These are phyloP conservation scores for Ogataea ganodermae DNA, from an alignment of 805 yeast species.

Conservation along the genomic window DNA sequence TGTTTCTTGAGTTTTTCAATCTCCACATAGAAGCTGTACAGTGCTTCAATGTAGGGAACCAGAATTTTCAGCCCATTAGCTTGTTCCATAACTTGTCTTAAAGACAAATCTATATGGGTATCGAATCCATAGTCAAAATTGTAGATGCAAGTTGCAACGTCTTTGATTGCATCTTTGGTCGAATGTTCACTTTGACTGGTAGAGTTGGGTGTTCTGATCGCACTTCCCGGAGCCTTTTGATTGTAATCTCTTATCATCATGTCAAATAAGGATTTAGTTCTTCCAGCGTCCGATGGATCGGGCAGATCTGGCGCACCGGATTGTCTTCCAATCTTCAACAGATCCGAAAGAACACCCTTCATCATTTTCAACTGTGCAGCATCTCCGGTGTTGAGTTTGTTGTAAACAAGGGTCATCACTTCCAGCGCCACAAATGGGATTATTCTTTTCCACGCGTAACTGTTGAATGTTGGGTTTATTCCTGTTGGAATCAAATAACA, in stretches of 20 bases:
- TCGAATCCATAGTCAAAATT: slow-evolving; percentile 23
- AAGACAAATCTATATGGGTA: slow-evolving; percentile 21
- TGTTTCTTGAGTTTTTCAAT: slow-evolving; percentile 19
- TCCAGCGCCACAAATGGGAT: slow-evolving; percentile 29
- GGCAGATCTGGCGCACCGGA: slow-evolving; percentile 33
- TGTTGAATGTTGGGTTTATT: slow-evolving; percentile 29
- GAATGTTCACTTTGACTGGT: slow-evolving; percentile 5
- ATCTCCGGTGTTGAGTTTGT: slow-evolving; percentile 18
- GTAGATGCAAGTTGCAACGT: slow-evolving; percentile 23
- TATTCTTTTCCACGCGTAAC: slow-evolving; percentile 34
- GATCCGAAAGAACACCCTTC: slow-evolving; percentile 27
- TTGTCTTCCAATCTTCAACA: slow-evolving; percentile 24
- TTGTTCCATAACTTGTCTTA: slow-evolving; percentile 23
- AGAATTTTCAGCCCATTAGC: slow-evolving; percentile 16
- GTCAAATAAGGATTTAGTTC: slow-evolving; percentile 19
- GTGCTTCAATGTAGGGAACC: slow-evolving; percentile 26
- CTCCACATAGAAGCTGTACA: slow-evolving; percentile 26
- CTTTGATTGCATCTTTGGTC: slow-evolving; percentile 13
- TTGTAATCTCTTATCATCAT: slow-evolving; percentile 26
- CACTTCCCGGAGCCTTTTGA: slow-evolving; percentile 21
- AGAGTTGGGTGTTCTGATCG: slow-evolving; percentile 14
- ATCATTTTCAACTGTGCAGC: slow-evolving; percentile 11
- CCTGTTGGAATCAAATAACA: slow-evolving; percentile 29
- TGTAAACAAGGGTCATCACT: slow-evolving; percentile 25
- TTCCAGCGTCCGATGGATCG: slow-evolving; percentile 16